A percentile compares a stretch with the other conserved stretches of the same genome.
Conservation (phyloP, 192 early-diverging fungal genomes). For the Umbelopsis isabellina region DNA sequence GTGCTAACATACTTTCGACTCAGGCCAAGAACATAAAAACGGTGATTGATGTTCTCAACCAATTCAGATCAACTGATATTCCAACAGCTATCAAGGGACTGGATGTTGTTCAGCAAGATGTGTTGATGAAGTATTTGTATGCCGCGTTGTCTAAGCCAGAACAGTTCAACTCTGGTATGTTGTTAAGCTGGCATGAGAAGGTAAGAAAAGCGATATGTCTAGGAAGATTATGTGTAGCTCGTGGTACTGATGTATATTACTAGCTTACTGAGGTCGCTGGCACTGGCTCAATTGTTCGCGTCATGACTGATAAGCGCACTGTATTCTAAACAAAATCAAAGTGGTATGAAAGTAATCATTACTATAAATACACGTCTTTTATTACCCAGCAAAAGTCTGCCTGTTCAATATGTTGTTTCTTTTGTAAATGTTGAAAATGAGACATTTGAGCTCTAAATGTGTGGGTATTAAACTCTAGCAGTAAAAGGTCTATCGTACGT, state of each 20-base stretch:
- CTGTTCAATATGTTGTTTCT: too few species aligned
- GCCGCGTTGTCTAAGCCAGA: constrained; percentile 87
- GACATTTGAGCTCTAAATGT: too few species aligned
- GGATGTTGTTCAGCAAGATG: constrained; percentile 66
- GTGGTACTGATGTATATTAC: constrained; percentile 11
- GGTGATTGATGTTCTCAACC: constrained; percentile 81
- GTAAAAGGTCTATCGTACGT: too few species aligned
- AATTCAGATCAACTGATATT: constrained; percentile 75
- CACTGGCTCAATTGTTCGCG: constrained; percentile 87
- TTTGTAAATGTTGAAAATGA: too few species aligned
- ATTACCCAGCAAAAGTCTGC: background rate
- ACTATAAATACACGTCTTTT: constrained; percentile 14
- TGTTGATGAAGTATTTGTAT: constrained; percentile 93
- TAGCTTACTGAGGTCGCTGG: constrained; percentile 87
- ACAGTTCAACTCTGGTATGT: constrained; percentile 76
- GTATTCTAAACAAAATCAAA: constrained; percentile 45
- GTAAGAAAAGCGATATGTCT: constrained; percentile 45
- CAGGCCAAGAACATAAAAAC: constrained; percentile 74
- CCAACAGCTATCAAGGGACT: constrained; percentile 62
- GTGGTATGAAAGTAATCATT: background rate
- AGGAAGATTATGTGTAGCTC: constrained; percentile 19
- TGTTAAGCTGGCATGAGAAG: constrained; percentile 96
- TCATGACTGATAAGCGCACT: constrained; percentile 85
- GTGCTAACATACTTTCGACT: background rate
- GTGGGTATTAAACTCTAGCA: too few species aligned